These are phyloP conservation scores for Westerdykella ornata DNA, from an alignment of 2,329 filamentous ascomycete genomes.

Conservation along the genomic window DNA sequence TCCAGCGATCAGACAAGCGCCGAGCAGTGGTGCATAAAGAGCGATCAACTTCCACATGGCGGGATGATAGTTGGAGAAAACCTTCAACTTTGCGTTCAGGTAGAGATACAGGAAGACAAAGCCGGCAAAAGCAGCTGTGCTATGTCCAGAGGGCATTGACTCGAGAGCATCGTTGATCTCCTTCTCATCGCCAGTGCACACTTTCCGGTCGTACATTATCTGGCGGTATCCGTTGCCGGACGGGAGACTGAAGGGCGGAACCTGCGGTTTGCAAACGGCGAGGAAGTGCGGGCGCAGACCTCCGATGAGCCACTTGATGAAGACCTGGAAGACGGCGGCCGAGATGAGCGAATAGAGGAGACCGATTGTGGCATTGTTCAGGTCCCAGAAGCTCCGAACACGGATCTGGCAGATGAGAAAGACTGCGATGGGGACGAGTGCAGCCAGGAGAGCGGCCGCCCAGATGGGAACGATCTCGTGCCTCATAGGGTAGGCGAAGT, in stretches of 20 bases:
- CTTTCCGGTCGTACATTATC: conserved; percentile 62
- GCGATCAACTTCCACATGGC: conserved; percentile 66
- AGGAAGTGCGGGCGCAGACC: conserved; percentile 60
- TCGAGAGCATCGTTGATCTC: conserved; percentile 64
- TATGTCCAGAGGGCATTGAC: conserved; percentile 67
- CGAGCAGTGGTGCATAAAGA: conserved; percentile 60
- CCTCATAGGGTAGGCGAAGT: conserved; percentile 65
- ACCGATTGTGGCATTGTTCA: conserved; percentile 64
- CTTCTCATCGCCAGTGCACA: conserved; percentile 60
- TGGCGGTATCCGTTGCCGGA: conserved; percentile 45
- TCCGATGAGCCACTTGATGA: conserved; percentile 69
- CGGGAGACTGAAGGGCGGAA: conserved; percentile 40
- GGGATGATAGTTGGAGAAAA: conserved; percentile 65
- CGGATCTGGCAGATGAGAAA: conserved; percentile 62
- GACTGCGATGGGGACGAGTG: conserved; percentile 58
- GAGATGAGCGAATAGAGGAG: conserved; percentile 63
- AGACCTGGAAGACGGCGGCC: conserved; percentile 69
- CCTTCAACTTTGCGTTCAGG: conserved; percentile 72
- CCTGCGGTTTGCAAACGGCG: conserved; percentile 59
- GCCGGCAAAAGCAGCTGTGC: conserved; percentile 65
- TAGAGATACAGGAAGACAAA: conserved; percentile 66
- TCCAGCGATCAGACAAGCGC: conserved; percentile 61
- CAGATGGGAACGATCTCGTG: conserved; percentile 67
- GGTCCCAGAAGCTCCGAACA: conserved; percentile 46
- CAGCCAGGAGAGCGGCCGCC: conserved; percentile 59